Evolutionary conservation across 1,284 basidiomycete genomes (phyloP).

Genomic region (Porodaedalea pini): DNA sequence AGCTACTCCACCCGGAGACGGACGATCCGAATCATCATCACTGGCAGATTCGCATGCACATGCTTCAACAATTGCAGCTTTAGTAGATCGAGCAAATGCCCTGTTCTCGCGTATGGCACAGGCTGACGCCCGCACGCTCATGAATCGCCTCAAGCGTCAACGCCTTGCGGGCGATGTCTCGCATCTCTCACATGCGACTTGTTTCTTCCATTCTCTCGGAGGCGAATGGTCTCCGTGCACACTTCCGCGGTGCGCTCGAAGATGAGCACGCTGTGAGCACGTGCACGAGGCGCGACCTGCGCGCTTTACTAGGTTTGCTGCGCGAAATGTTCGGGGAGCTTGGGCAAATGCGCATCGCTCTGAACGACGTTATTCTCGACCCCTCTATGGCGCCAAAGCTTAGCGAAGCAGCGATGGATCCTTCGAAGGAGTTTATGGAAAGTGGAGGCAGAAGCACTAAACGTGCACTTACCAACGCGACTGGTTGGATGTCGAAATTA

Average conservation of each 20-base stretch:
- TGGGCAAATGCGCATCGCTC: conserved; percentile 73
- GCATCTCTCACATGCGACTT: conserved; percentile 83
- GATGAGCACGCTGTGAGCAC: conserved; percentile 61
- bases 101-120: conserved; percentile 71
- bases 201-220: conserved; percentile 77
- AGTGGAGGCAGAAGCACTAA: conserved; percentile 30
- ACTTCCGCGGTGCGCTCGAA: conserved; percentile 73
- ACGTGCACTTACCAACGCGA: conserved; percentile 30
- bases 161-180: conserved; percentile 84
- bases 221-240: conserved; percentile 62
- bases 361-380: conserved; percentile 91
- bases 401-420: conserved; percentile 62
- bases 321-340: conserved; percentile 85
- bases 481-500: conserved; percentile 80
- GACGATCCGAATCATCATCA: conserved; percentile 62
- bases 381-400: conserved; percentile 72
- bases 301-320: conserved; percentile 79
- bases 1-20: conserved; percentile 35
- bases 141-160: conserved; percentile 88
- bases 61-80: conserved; percentile 49
- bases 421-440: conserved; percentile 48
- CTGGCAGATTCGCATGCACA: conserved; percentile 44
- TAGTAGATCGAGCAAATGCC: conserved; percentile 70
- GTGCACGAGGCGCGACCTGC: conserved; percentile 81
- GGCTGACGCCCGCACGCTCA: conserved; percentile 86